phyloP scores from a whole-genome alignment of 2,329 filamentous ascomycete species.

The Xylariaceae sp. region DNA sequence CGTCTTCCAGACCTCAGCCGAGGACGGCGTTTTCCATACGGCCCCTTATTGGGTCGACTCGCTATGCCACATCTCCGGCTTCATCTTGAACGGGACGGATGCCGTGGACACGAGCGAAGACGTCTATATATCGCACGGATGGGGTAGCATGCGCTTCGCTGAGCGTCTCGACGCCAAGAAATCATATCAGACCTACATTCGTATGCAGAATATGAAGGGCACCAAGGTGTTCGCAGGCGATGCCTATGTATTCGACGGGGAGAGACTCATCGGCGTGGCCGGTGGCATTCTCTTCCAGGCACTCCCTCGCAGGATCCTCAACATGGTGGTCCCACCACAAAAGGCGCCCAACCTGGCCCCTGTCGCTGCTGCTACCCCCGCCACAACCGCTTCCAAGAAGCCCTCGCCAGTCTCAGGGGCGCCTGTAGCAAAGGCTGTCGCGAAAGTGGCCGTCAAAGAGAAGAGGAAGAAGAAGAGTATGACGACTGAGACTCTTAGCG shows the following conservation, averaged over 20 bases:
- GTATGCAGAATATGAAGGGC: constrained; percentile 50
- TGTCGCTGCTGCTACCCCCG: constrained; percentile 33
- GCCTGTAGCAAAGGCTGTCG: constrained; percentile 26
- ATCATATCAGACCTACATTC: constrained; percentile 51
- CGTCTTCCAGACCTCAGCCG: constrained; percentile 42
- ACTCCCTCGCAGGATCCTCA: constrained; percentile 60
- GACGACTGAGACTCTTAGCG: constrained; percentile 41
- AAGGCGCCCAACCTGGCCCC: constrained; percentile 43
- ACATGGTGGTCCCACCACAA: constrained; percentile 61
- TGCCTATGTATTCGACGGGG: constrained; percentile 49
- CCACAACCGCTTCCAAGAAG: constrained; percentile 15
- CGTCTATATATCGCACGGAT: constrained; percentile 56
- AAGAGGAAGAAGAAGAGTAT: constrained; percentile 43
- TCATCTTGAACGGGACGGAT: constrained; percentile 55
- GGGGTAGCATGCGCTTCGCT: constrained; percentile 48
- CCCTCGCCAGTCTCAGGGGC: background rate
- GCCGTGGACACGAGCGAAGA: constrained; percentile 48
- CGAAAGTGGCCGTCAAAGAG: constrained; percentile 33
- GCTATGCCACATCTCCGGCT: constrained; percentile 53
- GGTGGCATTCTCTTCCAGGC: constrained; percentile 61
- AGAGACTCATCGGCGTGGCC: constrained; percentile 42
- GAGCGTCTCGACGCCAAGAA: constrained; percentile 41
- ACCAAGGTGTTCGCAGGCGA: constrained; percentile 49
- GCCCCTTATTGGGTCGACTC: constrained; percentile 56
- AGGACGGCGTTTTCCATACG: constrained; percentile 50